Evolutionary conservation across 108 stramenopile species (phyloP).

Genomic region (Pseudonitzschia pungens): DNA sequence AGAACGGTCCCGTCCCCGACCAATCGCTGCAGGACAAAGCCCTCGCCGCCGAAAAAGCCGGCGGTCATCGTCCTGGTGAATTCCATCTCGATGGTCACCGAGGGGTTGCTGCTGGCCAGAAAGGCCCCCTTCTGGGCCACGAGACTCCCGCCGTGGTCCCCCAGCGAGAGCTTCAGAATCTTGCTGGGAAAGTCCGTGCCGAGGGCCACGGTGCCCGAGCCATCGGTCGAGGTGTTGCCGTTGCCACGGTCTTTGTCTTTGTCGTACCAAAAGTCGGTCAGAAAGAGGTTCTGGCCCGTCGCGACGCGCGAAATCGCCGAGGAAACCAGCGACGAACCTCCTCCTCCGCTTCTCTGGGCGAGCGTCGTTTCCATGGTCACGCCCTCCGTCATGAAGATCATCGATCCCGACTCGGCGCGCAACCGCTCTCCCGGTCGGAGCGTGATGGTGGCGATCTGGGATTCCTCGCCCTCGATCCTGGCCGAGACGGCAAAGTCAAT

Average conservation of each 20-base stretch:
- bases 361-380: constrained; percentile 46
- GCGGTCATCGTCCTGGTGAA: constrained; percentile 71
- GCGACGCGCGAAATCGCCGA: constrained; percentile 54
- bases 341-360: too few species aligned
- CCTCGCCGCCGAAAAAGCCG: constrained; percentile 91
- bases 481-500: constrained; percentile 76
- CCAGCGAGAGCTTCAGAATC: constrained; percentile 66
- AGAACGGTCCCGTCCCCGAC: constrained; percentile 80
- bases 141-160: constrained; percentile 66
- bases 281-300: constrained; percentile 87
- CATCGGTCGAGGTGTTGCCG: too few species aligned
- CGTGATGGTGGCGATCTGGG: constrained; percentile 81
- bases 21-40: constrained; percentile 85
- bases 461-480: constrained; percentile 86
- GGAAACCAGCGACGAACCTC: too few species aligned
- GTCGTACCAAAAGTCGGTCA: constrained; percentile 78
- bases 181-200: constrained; percentile 89
- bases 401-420: constrained; percentile 85
- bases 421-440: constrained; percentile 77
- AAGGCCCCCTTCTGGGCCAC: constrained; percentile 85
- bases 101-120: constrained; percentile 75
- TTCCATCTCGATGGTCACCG: constrained; percentile 78
- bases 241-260: constrained; percentile 20
- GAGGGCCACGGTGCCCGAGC: constrained; percentile 70
- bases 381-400: constrained; percentile 80